Base-by-base conservation (phyloP, 371 early-diverging fungal species). In the Mucor circinelloides region DNA sequence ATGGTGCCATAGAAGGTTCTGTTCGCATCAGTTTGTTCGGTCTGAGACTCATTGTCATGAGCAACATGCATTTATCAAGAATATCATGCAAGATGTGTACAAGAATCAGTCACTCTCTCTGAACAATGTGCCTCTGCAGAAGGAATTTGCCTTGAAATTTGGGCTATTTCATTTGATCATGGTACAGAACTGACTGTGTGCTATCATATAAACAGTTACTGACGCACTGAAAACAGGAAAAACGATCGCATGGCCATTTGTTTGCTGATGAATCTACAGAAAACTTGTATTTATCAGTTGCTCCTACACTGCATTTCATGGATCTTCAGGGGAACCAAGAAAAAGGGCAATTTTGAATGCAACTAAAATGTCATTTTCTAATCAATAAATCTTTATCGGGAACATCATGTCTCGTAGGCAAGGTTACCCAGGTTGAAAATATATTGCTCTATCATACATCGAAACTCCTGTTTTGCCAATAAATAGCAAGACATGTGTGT, bases 1-100 rank as follows among this genome's bases (percentile, higher is more conserved):
- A 23, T 89, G 89, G 89, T 84, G 77, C 42, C 87, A 89, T 71
- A 73, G 80, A 36, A 81, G 89, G 38, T 85, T 80, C 60, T 83
- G 79, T 23, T 60, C 74, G 0, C 3, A 63, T 50, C 10, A 63
- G n/a, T 60, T 52, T 55, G 30, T 52, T 8, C n/a, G 44, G 25
- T 57, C 69, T 0, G 27, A 21, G 2, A 12, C 19, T 6, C 58
- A 54, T 30, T 63, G 68, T n/a, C 6, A 25, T 8, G 23, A 32
- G 1, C 69, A 74, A 13, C 66, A 77, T 57, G 48, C 30, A 5
- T 72, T 78, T 38, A 50, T 79, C 2, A 52, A 63, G 6, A 52
- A 59, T 1, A 44, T 69, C 0, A 30, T 74, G 7, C 17, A 68
- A 31, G 66, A 44, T 25, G 32, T 36, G 17, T 66, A 27, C 10